Conservation (phyloP, 331 rosid species). For the Malus hybrid region DNA sequence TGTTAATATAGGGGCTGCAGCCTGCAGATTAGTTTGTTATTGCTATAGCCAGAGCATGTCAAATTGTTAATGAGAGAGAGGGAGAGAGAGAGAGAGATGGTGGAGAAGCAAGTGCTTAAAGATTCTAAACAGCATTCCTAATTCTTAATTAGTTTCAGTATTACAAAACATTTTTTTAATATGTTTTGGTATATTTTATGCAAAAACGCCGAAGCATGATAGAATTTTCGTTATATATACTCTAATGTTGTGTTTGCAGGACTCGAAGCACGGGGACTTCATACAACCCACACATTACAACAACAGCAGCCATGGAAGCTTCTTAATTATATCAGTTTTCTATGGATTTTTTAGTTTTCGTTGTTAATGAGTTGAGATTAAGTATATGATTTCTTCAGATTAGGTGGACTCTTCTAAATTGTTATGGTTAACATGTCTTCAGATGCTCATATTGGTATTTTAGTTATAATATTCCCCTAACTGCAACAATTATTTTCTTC, state of each 20-base stretch:
- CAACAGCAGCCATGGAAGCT: not conserved
- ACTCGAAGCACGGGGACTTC: no score
- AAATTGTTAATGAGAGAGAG: not conserved
- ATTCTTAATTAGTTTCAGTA: not conserved
- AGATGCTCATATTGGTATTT: not conserved
- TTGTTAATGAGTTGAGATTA: not conserved
- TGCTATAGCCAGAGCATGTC: no score
- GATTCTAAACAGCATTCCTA: conserved; percentile 7
- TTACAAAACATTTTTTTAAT: no score
- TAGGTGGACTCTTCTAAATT: conserved; percentile 2
- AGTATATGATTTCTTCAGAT: not conserved
- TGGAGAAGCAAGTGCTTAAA: conserved; percentile 14
- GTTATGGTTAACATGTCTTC: conserved; percentile 1
- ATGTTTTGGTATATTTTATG: no score
- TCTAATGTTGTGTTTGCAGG: no score
- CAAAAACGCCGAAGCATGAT: no score
- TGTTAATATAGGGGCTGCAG: no score
- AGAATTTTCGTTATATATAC: no score
- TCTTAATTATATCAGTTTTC: not conserved
- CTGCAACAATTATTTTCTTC: not conserved
- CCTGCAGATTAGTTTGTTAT: no score
- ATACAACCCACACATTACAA: not conserved
- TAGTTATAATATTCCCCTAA: not conserved
- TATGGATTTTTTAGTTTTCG: not conserved
- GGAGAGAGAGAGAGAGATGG: not conserved